Evolutionary conservation across 352 stramenopile genomes (phyloP).

Genomic region (Phytophthora pisi): DNA sequence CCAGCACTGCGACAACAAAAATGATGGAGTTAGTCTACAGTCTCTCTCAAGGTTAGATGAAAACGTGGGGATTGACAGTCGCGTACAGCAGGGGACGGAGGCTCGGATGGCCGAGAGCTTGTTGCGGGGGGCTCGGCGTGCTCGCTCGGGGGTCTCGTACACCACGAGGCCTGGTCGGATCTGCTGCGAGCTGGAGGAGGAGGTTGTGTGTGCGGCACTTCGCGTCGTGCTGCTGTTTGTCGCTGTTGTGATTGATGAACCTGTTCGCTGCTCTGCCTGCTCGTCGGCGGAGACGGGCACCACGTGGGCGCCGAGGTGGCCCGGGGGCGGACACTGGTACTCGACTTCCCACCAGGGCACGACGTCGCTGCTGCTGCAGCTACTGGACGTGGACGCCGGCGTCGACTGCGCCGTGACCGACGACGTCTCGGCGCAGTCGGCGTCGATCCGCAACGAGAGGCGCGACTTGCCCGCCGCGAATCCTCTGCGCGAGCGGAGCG

Average conservation of each 20-base stretch:
- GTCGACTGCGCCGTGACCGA: constrained; percentile 28
- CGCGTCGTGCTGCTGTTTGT: constrained; percentile 3
- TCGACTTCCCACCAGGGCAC: constrained; percentile 67
- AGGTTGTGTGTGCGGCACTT: constrained; percentile 5
- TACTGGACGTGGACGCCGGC: constrained; percentile 40
- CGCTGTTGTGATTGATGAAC: not conserved
- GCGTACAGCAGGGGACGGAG: constrained; percentile 37
- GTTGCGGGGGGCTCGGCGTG: constrained; percentile 33
- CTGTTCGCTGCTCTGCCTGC: constrained; percentile 11
- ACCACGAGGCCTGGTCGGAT: constrained; percentile 7
- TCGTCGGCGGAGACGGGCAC: constrained; percentile 41
- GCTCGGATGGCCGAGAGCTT: constrained; percentile 19
- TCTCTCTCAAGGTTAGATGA: not conserved
- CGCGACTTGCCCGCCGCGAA: constrained; percentile 31
- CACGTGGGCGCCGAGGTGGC: constrained; percentile 56
- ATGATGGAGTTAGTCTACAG: not conserved
- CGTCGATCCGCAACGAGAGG: constrained; percentile 40
- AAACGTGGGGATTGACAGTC: not conserved
- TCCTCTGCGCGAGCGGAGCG: constrained; percentile 25
- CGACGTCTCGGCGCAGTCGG: constrained; percentile 21
- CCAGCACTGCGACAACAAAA: constrained; percentile 25
- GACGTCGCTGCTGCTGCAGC: constrained; percentile 35
- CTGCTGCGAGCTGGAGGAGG: constrained; percentile 9
- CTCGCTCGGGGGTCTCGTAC: constrained; percentile 57
- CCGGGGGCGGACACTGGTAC: constrained; percentile 58